These are phyloP conservation scores for Nannizzia gypsea DNA, from an alignment of 2,329 filamentous ascomycete species.

Conservation along the genomic window DNA sequence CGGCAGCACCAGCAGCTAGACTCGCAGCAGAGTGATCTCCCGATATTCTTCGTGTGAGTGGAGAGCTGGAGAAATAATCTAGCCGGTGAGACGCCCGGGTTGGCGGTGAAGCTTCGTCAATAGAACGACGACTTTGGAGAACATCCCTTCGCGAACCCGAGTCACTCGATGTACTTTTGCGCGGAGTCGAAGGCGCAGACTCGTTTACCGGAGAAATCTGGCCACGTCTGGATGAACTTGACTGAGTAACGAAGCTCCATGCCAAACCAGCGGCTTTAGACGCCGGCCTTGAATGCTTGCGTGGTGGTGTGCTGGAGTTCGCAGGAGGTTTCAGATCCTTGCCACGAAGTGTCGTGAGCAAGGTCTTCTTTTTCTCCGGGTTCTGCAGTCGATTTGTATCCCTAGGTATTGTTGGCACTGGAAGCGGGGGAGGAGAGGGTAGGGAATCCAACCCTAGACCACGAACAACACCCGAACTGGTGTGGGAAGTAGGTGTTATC, in stretches of 20 bases:
- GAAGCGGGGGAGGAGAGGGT: neutral
- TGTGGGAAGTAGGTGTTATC: neutral
- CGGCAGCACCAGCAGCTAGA: conserved; percentile 13
- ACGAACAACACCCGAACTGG: neutral
- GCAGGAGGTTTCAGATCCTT: conserved; percentile 19
- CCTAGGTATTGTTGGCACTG: neutral
- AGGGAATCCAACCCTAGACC: neutral
- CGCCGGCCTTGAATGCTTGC: conserved; percentile 25
- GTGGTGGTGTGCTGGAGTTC: conserved; percentile 18
- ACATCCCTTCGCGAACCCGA: conserved; percentile 9
- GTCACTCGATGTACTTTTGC: conserved; percentile 19
- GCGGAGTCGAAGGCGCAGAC: conserved; percentile 21
- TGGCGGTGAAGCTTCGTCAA: neutral
- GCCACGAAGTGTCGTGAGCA: conserved; percentile 11
- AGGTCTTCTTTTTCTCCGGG: conserved; percentile 8
- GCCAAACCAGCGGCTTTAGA: conserved; percentile 52
- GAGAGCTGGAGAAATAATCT: conserved; percentile 14
- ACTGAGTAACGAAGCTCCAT: conserved; percentile 37
- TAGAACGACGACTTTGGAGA: neutral
- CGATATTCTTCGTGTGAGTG: conserved; percentile 9
- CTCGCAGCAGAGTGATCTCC: conserved; percentile 5
- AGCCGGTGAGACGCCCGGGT: conserved; percentile 7
- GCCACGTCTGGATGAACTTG: conserved; percentile 19
- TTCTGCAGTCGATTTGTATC: neutral
- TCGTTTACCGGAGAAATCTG: conserved; percentile 8